Evolutionary conservation across 257 asterid genomes (phyloP), one percentile per base, ranked within the genome.

Genomic region (Solanum verrucosum): DNA sequence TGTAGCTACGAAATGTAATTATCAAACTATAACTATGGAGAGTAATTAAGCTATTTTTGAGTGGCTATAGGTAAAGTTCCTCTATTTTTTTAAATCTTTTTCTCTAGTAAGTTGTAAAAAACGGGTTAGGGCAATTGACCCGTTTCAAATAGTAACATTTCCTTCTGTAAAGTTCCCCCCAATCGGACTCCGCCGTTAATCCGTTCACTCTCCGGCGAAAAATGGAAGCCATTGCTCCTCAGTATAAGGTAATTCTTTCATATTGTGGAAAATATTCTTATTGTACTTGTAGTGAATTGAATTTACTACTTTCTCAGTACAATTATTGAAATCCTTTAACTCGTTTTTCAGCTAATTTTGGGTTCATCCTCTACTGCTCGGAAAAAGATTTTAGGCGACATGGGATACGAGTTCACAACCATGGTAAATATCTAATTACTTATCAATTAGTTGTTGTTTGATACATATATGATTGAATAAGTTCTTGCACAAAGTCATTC

Each of bases 361-460:
- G 99, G 99, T 40, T 95, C 99, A 40, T 93, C 98, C 34, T 96
- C 99, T 42, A 87, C 93, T 84, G 96, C 99, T 42, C 97, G 98
- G 42, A 93, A 87, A 82, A 92, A 92, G 77, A 94, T 96, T 71
- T 79, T 96, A 44, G 91, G 93, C 25, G 98, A 95, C 83, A 95
- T 94, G 98, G 96, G 98, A 38, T 95, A 90, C 88, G 87, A 94
- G 40, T 96, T 95, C 92, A 90, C 93, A 34, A 90, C 93, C 40
- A 93, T 94, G 98, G 99, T 96, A 92, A 49, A 16, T 49, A 49
- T 82, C 31, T 35, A 44, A 44, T 15, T 79, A 29, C 77, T 29
- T 70, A 44, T 44, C 38, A 72, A 72, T 16, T 33, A 25, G 25
- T 25, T 78, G 5, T 42, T 67, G 25, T 79, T 87, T 46, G 16